Evolutionary conservation across 352 stramenopile genomes (phyloP), one percentile per base, ranked within the genome.

Genomic region (Elongisporangium anandrum): DNA sequence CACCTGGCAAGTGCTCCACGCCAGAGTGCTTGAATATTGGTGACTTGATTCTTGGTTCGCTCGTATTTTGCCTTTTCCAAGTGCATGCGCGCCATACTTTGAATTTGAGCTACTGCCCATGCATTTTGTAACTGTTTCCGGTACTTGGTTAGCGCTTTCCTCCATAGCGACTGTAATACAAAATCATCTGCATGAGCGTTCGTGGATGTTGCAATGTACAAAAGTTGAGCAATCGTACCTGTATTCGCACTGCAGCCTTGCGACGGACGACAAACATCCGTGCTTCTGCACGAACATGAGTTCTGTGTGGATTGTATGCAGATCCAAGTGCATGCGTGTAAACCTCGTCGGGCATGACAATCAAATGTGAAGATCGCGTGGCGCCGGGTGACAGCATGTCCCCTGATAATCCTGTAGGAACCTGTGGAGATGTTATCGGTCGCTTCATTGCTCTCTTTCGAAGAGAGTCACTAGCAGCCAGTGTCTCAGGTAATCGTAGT

Each of bases 281-380:
- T 0, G 79, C 79, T 64, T 88, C 79, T 10, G 69, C 63, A 7
- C 75, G 53, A 29, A 87, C 70, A 22, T 67, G 69, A 22, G 66
- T 59, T 64, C 84, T 88, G 58, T 83, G 59, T 10, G 68, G 57
- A 45, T 77, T 80, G 55, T 86, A 81, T 47, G 72, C 84, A 15
- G 72, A 64, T 1, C 75, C 65, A 20, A 89, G 63, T 0, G 73
- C 69, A 49, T 83, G 77, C 0, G 65, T 56, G 24, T 79, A 89
- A 3, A 66, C 68, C 9, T 75, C 65, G 21, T 87, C 76, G 15
- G 77, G 75, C 38, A 78, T 63, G 2, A 63, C 55, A 8, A 64
- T 29, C 19, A 87, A 20, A 38, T 73, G 70, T 3, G 77, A 87
- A 2, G 66, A 85, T 34, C 69, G 59, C 26, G 77, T 87, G 0